These are phyloP conservation scores for Arthrobotrys sinensis DNA, from an alignment of 2,329 filamentous ascomycete genomes.

Conservation along the genomic window DNA sequence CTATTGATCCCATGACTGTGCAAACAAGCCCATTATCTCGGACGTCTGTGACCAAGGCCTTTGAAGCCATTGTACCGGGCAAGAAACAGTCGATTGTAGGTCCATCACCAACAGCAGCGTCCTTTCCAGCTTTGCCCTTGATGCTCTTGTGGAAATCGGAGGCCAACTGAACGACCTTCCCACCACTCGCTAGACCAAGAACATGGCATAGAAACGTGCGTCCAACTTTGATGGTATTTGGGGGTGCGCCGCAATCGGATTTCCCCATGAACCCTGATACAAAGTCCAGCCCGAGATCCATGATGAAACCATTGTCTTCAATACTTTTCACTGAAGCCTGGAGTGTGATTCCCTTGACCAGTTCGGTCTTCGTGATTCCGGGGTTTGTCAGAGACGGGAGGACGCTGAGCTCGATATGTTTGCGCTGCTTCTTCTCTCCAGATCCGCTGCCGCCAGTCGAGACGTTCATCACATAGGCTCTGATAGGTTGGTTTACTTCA, in stretches of 20 bases:
- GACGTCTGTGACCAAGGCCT: slow-evolving; percentile 84
- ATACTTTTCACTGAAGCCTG: slow-evolving; percentile 91
- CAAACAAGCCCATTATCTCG: slow-evolving; percentile 81
- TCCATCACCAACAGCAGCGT: slow-evolving; percentile 72
- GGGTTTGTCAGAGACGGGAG: slow-evolving; percentile 84
- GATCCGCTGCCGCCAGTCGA: slow-evolving; percentile 67
- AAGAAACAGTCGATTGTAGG: slow-evolving; percentile 91
- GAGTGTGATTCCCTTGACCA: slow-evolving; percentile 82
- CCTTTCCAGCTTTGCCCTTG: slow-evolving; percentile 63
- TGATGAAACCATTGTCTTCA: slow-evolving; percentile 95
- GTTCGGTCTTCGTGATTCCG: slow-evolving; percentile 79
- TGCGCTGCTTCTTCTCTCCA: slow-evolving; percentile 76
- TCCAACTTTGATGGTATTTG: slow-evolving; percentile 69
- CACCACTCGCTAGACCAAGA: slow-evolving; percentile 80
- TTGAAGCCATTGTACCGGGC: slow-evolving; percentile 85
- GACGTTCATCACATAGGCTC: slow-evolving; percentile 85
- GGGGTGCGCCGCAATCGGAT: slow-evolving; percentile 77
- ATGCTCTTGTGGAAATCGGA: slow-evolving; percentile 78
- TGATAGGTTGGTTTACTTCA: slow-evolving; percentile 86
- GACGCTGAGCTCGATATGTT: slow-evolving; percentile 88
- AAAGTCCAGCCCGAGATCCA: slow-evolving; percentile 85
- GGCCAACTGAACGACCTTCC: slow-evolving; percentile 89
- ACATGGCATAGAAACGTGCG: slow-evolving; percentile 88
- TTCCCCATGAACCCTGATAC: slow-evolving; percentile 84
- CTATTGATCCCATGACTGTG: slow-evolving; percentile 91